Evolutionary conservation across 2,329 filamentous ascomycete genomes (phyloP), one percentile per base, ranked within the genome.

Genomic region (Cercospora janseana): DNA sequence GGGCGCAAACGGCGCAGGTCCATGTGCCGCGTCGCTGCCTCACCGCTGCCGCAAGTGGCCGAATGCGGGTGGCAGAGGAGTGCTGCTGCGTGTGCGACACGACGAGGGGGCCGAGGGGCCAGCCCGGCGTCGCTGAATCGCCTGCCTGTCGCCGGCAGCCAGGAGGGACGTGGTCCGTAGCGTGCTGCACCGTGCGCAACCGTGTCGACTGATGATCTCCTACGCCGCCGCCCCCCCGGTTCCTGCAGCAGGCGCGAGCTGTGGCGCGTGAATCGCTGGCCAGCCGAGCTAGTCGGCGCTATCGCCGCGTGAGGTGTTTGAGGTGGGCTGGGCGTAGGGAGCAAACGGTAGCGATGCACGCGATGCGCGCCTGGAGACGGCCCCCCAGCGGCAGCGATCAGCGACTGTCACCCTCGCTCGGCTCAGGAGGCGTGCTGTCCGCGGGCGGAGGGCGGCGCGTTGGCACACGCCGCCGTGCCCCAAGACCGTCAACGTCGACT

Each of bases 261-360:
- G 46, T 53, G 51, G 46, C 51, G 51, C 46, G 24, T 49, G 18
- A 37, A 48, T 53, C 41, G 46, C 41, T 44, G 8, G 34, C 34
- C 23, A n/a, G 34, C 34, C 18, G n/a, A n/a, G n/a, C n/a, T n/a
- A n/a, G n/a, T n/a, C n/a, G n/a, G n/a, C n/a, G n/a, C n/a, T n/a
- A n/a, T n/a, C n/a, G n/a, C n/a, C n/a, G n/a, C n/a, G n/a, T n/a
- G n/a, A n/a, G n/a, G n/a, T n/a, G n/a, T n/a, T n/a, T n/a, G n/a
- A n/a, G n/a, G n/a, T 23, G 20, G 34, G 34, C 34, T 21, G 34
- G 34, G 18, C 34, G 15, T 12, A 20, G 18, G 34, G 23, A 21
- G 34, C 34, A 37, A 20, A 37, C 34, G 34, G 34, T 20, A 20
- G 20, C 34, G 34, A 37, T 37, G 32, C 15, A 20, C 32, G 34